A percentile compares a stretch with the other conserved stretches of the same genome.
Evolutionary conservation across 2,329 filamentous ascomycete genomes (phyloP).

Genomic region (Colletotrichum sp.): DNA sequence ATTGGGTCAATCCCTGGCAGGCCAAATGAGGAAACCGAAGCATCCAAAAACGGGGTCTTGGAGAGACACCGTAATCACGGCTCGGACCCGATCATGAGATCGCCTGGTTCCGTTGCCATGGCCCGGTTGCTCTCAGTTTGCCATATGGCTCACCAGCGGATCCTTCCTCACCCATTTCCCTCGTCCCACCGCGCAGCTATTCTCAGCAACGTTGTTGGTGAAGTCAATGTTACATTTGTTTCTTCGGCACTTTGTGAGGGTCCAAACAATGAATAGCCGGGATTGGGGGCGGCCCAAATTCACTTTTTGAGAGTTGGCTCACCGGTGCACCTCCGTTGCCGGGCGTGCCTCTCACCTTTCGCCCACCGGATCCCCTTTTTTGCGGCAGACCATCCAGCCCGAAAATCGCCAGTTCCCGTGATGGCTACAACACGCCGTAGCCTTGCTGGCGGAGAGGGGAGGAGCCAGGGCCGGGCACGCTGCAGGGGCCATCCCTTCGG

Average conservation of each 20-base stretch:
- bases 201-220: neutral
- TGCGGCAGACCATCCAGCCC: neutral
- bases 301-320: neutral
- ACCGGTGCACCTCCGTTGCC: constrained; percentile 5
- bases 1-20: neutral
- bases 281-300: neutral
- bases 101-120: neutral
- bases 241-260: neutral
- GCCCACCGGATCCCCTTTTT: neutral
- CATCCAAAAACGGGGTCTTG: neutral
- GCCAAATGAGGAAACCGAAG: constrained; percentile 7
- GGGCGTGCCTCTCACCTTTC: neutral
- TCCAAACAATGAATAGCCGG: neutral
- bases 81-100: constrained; percentile 7
- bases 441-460: neutral
- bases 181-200: neutral
- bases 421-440: neutral
- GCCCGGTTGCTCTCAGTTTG: neutral
- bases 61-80: neutral
- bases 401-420: neutral
- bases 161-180: neutral
- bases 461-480: neutral
- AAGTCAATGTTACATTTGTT: constrained; percentile 1
- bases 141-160: neutral
- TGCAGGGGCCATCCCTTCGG: neutral